phyloP scores from a whole-genome alignment of 305 asterid species.

The Fraxinus xanthoxyloides region DNA sequence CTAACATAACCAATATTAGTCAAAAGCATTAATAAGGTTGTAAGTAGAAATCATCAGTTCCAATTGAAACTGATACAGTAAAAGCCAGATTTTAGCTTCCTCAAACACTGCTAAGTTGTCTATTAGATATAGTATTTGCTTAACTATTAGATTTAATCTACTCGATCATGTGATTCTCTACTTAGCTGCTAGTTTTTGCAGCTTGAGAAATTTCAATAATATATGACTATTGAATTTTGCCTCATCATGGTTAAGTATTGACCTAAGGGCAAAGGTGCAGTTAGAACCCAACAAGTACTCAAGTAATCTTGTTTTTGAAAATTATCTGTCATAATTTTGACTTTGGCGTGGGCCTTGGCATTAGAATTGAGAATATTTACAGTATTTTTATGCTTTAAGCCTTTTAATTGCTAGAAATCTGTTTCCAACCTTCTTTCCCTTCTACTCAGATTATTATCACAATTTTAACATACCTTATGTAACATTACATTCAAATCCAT shows the following conservation, averaged over 20 bases:
- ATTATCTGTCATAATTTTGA: background rate
- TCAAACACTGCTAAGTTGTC: slow-evolving; percentile 3
- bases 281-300: slow-evolving; percentile 1
- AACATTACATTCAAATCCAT: background rate
- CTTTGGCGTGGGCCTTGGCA: background rate
- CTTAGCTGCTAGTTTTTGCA: background rate
- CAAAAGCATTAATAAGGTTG: slow-evolving; percentile 15
- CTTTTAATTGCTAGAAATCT: background rate
- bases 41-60: slow-evolving; percentile 14
- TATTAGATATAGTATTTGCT: background rate
- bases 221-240: background rate
- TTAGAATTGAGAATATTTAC: background rate
- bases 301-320: background rate
- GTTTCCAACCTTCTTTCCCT: background rate
- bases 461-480: background rate
- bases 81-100: slow-evolving; percentile 4
- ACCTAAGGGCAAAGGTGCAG: background rate
- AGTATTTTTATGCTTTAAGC: background rate
- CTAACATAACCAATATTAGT: slow-evolving; percentile 13
- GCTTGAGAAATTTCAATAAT: background rate
- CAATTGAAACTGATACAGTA: background rate
- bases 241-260: background rate
- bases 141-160: background rate
- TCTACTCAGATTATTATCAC: background rate
- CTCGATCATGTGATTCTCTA: slow-evolving; percentile 2